phyloP scores from a whole-genome alignment of 2,329 filamentous ascomycete genomes.

The Cryphonectria parasitica region DNA sequence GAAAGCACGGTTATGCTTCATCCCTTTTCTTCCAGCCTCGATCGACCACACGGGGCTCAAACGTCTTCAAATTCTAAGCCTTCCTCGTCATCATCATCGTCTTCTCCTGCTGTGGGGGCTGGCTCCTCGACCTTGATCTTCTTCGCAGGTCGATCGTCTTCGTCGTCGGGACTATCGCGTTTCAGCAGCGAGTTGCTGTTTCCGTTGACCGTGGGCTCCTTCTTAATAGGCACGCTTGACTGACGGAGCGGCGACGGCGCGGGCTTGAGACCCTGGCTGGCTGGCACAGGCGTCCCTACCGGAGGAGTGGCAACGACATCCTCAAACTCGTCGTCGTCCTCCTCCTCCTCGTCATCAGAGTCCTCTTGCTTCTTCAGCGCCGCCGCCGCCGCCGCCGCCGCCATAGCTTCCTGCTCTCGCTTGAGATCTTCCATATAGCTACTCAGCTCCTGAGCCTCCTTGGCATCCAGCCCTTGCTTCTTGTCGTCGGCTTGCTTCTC shows the following conservation, averaged over 20 bases:
- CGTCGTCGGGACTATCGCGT: constrained; percentile 32
- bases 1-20: neutral
- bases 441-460: constrained; percentile 62
- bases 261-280: constrained; percentile 15
- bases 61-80: constrained; percentile 65
- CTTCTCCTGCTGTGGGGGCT: constrained; percentile 26
- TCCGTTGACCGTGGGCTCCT: constrained; percentile 31
- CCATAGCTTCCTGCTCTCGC: constrained; percentile 39
- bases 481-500: constrained; percentile 50
- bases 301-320: constrained; percentile 50
- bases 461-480: constrained; percentile 46
- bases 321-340: constrained; percentile 53
- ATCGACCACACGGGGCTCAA: constrained; percentile 29
- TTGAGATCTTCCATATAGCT: constrained; percentile 70
- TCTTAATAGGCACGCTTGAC: constrained; percentile 39
- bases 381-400: constrained; percentile 52
- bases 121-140: constrained; percentile 61
- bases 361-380: constrained; percentile 53
- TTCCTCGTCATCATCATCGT: constrained; percentile 52
- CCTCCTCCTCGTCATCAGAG: constrained; percentile 43
- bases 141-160: constrained; percentile 58
- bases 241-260: constrained; percentile 36
- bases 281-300: constrained; percentile 31
- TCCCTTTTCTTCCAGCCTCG: neutral
- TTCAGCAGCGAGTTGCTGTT: constrained; percentile 32